Base-by-base conservation (phyloP, 148 eudicot genomes). In the Silene conica region DNA sequence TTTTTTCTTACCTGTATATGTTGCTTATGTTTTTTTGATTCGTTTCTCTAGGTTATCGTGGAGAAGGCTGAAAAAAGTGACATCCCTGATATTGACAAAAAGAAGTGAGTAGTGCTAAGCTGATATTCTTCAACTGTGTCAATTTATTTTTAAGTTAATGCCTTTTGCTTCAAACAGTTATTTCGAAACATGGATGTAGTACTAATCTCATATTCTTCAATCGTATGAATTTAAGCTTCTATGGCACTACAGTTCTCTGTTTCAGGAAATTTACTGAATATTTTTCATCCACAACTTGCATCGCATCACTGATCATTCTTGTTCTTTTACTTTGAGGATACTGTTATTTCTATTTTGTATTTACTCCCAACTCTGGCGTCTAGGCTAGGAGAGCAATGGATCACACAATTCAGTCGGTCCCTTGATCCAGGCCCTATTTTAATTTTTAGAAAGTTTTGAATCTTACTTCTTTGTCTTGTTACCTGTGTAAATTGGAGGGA, bases 31-130 rank as follows among this genome's bases (percentile, higher is more conserved):
- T 43, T 14, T 1, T 73, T 56, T 14, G 48, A 20, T 72, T 74
- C 7, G 64, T 15, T 20, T 8, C 22, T 56, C 18, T 74, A 93
- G 98, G 98, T 93, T 70, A 93, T 93, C 74, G 96, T 90, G 58
- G 98, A 93, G 87, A 90, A 89, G 76, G 96, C 98, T 76, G 98
- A 90, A 83, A 90, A 89, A 82, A 87, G 89, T 74, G 98, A 93
- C 83, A 90, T 93, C 56, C 96, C 93, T 62, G 98, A 93, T 77
- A 93, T 93, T 74, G 98, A 93, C 84, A 93, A 93, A 87, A 93
- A 93, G 80, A 93, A 93, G 98, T 90, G 22, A 79, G 90, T 84
- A 20, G 8, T 38, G 3, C 28, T 26, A 26, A 26, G 28, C 28
- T 6, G 9, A 38, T 14, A 6, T 71, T 68, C 46, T 9, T 52